phyloP scores from a whole-genome alignment of 1,284 basidiomycete species.

The Apiotrichum montevideense region DNA sequence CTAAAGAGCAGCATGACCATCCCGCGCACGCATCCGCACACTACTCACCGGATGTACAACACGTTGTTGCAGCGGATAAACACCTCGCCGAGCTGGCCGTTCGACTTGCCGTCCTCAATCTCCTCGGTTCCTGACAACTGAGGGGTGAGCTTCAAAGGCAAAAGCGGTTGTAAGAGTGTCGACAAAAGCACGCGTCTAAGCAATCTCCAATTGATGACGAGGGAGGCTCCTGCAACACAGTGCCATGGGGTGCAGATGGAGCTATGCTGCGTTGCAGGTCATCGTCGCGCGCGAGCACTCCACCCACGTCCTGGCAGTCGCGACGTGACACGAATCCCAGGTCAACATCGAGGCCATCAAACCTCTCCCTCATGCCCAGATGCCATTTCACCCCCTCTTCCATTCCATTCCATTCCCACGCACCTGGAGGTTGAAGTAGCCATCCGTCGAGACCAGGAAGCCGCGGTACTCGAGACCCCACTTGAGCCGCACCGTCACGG shows the following conservation, averaged over 20 bases:
- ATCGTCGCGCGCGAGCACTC: no score
- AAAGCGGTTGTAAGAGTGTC: no score
- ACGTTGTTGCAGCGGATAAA: conserved; percentile 98
- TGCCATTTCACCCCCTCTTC: not conserved
- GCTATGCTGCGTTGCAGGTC: no score
- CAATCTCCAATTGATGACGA: no score
- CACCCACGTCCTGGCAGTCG: no score
- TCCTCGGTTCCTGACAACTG: conserved; percentile 98
- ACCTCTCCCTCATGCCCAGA: no score
- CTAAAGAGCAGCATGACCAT: no score
- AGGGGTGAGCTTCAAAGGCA: not conserved
- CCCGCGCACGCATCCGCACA: not conserved
- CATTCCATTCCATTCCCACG: conserved; percentile 19
- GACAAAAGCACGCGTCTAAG: no score
- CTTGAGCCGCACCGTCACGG: conserved; percentile 89
- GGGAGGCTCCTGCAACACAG: no score
- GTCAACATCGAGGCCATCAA: no score
- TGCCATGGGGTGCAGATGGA: no score
- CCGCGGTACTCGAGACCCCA: conserved; percentile 99
- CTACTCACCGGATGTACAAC: conserved; percentile 63
- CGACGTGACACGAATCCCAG: no score
- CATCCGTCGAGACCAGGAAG: conserved; percentile 95
- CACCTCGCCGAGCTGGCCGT: conserved; percentile 93
- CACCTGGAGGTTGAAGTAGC: conserved; percentile 99
- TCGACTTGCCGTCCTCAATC: conserved; percentile 92